Evolutionary conservation across 1,139 yeast species (phyloP).

Genomic region (Debaryomyces sp.): DNA sequence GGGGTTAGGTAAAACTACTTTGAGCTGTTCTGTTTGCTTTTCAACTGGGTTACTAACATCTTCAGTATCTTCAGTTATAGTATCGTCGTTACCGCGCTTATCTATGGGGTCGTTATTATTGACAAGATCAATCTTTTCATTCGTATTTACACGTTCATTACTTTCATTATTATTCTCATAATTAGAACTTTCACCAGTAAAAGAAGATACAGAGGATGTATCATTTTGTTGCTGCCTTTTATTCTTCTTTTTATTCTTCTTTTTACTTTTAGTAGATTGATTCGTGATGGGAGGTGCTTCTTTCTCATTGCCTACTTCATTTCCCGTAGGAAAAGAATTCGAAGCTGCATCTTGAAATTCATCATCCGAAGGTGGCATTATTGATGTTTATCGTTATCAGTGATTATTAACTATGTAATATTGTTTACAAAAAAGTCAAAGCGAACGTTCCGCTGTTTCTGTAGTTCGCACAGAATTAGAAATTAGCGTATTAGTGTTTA

Average conservation of each 20-base stretch:
- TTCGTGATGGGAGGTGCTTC: background rate
- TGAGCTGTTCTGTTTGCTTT: background rate
- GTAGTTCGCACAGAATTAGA: constrained; percentile 3
- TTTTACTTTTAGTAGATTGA: constrained; percentile 3
- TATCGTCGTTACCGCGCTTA: constrained; percentile 2
- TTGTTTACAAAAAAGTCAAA: constrained; percentile 5
- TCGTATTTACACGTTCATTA: constrained; percentile 5
- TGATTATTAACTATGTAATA: background rate
- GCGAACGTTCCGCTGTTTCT: background rate
- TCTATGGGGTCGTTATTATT: constrained; percentile 1
- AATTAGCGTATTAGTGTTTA: background rate
- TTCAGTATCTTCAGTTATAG: constrained; percentile 8
- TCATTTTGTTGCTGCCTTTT: constrained; percentile 2
- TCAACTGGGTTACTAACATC: background rate
- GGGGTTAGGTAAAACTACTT: constrained; percentile 1
- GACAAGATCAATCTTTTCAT: background rate
- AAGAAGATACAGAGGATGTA: background rate
- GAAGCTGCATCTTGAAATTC: constrained; percentile 25
- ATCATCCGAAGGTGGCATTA: constrained; percentile 20
- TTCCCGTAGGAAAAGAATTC: constrained; percentile 1
- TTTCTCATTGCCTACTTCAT: constrained; percentile 3
- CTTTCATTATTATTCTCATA: constrained; percentile 2
- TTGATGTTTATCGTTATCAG: background rate
- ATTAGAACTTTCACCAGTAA: constrained; percentile 6
- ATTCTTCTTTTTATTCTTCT: constrained; percentile 11